A percentile compares a stretch with the other conserved stretches of the same genome.
Evolutionary conservation across 2,329 filamentous ascomycete genomes (phyloP).

Genomic region (Calcarisporium arbuscula): DNA sequence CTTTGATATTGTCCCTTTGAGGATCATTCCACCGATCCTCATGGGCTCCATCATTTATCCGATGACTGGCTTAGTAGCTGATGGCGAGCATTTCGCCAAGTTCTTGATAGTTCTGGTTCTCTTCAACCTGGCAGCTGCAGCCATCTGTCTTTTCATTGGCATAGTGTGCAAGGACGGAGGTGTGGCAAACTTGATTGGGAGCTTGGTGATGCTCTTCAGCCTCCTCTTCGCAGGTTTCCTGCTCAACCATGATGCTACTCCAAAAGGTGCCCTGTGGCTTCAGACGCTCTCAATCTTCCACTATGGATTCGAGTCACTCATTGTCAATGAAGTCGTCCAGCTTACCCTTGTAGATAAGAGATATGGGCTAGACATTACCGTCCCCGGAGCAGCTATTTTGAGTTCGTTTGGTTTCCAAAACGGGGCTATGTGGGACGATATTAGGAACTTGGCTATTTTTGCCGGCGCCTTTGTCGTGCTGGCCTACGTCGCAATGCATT

Average conservation of each 20-base stretch:
- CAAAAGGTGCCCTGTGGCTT: slow-evolving; percentile 77
- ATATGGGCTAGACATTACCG: slow-evolving; percentile 92
- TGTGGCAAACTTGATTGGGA: slow-evolving; percentile 89
- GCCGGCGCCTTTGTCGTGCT: slow-evolving; percentile 77
- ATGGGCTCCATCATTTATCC: slow-evolving; percentile 96
- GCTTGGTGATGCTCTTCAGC: slow-evolving; percentile 95
- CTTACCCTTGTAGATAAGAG: slow-evolving; percentile 88
- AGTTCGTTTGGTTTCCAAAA: slow-evolving; percentile 95
- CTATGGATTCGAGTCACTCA: slow-evolving; percentile 91
- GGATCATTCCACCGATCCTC: slow-evolving; percentile 87
- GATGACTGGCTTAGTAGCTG: slow-evolving; percentile 88
- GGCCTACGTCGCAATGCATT: slow-evolving; percentile 88
- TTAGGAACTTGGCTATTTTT: slow-evolving; percentile 75
- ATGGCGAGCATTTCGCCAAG: slow-evolving; percentile 76
- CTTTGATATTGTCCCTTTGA: slow-evolving; percentile 95
- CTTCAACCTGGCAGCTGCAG: slow-evolving; percentile 91
- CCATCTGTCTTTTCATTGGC: slow-evolving; percentile 92
- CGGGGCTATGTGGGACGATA: slow-evolving; percentile 76
- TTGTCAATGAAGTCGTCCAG: slow-evolving; percentile 93
- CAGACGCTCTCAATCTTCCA: slow-evolving; percentile 96
- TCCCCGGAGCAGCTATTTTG: slow-evolving; percentile 88
- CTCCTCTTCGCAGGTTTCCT: slow-evolving; percentile 89
- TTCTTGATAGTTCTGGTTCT: slow-evolving; percentile 89
- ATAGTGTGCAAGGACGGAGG: slow-evolving; percentile 88
- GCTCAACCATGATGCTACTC: slow-evolving; percentile 91